Conservation (phyloP, 1,284 basidiomycete genomes). For the Schizophyllum amplum region DNA sequence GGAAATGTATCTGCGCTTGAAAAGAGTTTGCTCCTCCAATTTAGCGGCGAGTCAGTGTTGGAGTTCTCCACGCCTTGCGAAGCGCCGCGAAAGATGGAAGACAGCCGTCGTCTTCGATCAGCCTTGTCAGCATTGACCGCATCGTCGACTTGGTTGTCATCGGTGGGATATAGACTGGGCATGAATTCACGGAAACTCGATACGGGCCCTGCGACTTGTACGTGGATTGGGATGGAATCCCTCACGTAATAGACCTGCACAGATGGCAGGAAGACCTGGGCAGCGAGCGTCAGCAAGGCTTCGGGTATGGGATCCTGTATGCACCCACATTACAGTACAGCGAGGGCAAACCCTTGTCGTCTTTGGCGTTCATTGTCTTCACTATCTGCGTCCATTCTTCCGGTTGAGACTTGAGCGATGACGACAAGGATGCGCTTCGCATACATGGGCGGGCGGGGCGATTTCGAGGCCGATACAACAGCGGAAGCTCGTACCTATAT, state of each 20-base stretch:
- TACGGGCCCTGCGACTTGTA: slow-evolving; percentile 26
- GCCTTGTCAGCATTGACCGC: no score
- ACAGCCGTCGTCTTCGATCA: no score
- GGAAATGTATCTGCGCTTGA: no score
- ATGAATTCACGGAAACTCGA: slow-evolving; percentile 23
- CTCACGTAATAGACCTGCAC: slow-evolving; percentile 24
- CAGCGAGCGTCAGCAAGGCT: not conserved
- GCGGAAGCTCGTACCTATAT: no score
- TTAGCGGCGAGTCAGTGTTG: no score
- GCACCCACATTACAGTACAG: slow-evolving; percentile 36
- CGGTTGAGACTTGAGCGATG: slow-evolving; percentile 34
- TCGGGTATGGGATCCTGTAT: not conserved
- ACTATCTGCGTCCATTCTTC: slow-evolving; percentile 39
- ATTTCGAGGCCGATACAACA: not conserved
- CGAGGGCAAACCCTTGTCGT: slow-evolving; percentile 20
- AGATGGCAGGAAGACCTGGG: slow-evolving; percentile 27
- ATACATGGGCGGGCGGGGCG: slow-evolving; percentile 17
- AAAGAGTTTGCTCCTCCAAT: no score
- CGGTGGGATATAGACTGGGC: slow-evolving; percentile 2
- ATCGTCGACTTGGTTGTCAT: no score
- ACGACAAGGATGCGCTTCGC: slow-evolving; percentile 22
- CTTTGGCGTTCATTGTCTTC: slow-evolving; percentile 22
- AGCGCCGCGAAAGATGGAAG: no score
- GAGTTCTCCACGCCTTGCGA: no score
- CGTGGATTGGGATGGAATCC: slow-evolving; percentile 31